Base-by-base conservation (phyloP, 2,329 filamentous ascomycete genomes). In the Paraphoma sp. region DNA sequence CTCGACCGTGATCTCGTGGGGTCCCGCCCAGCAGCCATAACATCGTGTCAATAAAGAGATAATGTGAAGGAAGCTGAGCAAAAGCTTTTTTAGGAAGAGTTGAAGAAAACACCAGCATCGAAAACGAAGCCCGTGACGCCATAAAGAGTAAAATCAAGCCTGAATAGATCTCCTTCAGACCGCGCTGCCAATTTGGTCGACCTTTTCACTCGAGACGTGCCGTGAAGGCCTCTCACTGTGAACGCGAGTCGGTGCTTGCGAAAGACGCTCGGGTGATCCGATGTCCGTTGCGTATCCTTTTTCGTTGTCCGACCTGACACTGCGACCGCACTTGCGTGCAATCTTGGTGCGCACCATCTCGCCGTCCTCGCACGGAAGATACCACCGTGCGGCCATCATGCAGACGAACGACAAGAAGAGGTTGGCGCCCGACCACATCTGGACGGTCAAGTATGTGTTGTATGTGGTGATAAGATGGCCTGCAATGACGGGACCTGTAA, bases 401-500 rank as follows among this genome's bases (percentile, higher is more conserved):
- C 79, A 82, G 3, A 64, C 31, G 3, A 78, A 75, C 9, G 75
- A 77, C 10, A 80, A 16, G 30, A 81, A 65, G 38, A 83, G 65
- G 54, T 74, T 80, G 4, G 62, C 59, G 2, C 81, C 82, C 11
- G 76, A 76, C 81, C 81, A 84, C 45, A 79, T 62, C 60, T 83
- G 80, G 3, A 83, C 78, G 1, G 79, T 79, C 46, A 81, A 59
- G 60, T 78, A 83, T 12, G 69, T 76, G 11, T 70, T 57, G 51
- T 74, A 81, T 33, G 69, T 43, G 2, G 73, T 76, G 59, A 83
- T 77, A 41, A 83, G 67, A 56, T 80, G 71, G 9, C 81, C 82
- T 16, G 79, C 78, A 53, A 83, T 78, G 54, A 83, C 68, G 1
- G 82, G 81, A 2, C 82, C 82, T 4, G 75, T 71, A 9, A 84